Base-by-base conservation (phyloP, 345 rosid species). In the Atalantia buxifolia region DNA sequence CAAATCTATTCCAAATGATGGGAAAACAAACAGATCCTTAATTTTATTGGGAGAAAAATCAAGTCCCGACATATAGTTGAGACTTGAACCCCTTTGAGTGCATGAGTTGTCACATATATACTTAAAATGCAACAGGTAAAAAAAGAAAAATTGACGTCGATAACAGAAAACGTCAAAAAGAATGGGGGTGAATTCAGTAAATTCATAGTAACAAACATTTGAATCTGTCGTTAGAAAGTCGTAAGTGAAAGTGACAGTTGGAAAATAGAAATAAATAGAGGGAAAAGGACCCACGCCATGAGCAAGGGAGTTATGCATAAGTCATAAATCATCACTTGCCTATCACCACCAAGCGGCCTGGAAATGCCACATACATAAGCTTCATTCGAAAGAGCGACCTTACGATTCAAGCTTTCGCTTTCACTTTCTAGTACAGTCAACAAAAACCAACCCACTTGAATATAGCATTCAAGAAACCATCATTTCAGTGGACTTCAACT, bases 231-330 rank as follows among this genome's bases (percentile, higher is more conserved):
- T 74, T 66, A 78, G 80, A 75, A 71, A 71, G 83, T 81, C 83
- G 77, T 75, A 2, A 64, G 3, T 30, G 82, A 83, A 72, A 78
- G 72, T 71, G 86, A 86, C 89, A 72, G 78, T 83, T 80, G 83
- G 76, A 71, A 65, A 74, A 66, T 27, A 82, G 82, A 71, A 63
- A 73, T n/a, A 63, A 27, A 24, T 31, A 24, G 28, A 21, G 24
- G 50, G 35, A 53, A 48, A 9, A 25, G 82, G 31, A 33, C 78
- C 81, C 75, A n/a, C 18, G 2, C 28, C 38, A 60, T 40, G 73
- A 22, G 13, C 68, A 6, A 0, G 38, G 67, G 5, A 9, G 14
- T 12, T 61, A 1, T 0, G 13, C 27, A 13, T 1, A 69, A 42
- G 5, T 28, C 24, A 16, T 55, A 35, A 12, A 35, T 69, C 83